phyloP scores from a whole-genome alignment of 768 basidiomycete species.

The Amanita phalloides region DNA sequence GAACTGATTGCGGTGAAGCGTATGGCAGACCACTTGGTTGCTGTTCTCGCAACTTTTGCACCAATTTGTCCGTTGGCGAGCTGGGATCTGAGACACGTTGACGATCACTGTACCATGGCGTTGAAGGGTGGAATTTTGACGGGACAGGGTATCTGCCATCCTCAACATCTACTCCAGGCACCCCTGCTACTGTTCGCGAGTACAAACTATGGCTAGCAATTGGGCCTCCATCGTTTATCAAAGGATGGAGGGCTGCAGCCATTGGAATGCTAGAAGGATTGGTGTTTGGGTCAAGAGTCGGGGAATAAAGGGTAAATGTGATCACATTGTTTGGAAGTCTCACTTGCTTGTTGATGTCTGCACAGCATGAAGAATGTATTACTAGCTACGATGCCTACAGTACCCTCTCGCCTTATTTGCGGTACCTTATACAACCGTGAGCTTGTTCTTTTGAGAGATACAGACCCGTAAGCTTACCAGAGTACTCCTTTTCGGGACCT shows the following conservation, averaged over 20 bases:
- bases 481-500: constrained; percentile 76
- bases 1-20: constrained; percentile 30
- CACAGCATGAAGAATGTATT: neutral
- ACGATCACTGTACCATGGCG: neutral
- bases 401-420: constrained; percentile 28
- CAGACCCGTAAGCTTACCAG: constrained; percentile 43
- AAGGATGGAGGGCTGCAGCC: constrained; percentile 39
- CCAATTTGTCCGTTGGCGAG: constrained; percentile 7
- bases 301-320: neutral
- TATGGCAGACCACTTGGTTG: constrained; percentile 31
- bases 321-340: neutral
- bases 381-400: neutral
- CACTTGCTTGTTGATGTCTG: neutral
- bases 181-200: constrained; percentile 31
- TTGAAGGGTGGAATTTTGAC: constrained; percentile 16
- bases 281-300: neutral
- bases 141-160: constrained; percentile 44
- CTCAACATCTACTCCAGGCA: constrained; percentile 51
- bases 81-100: neutral
- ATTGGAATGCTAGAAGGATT: constrained; percentile 21
- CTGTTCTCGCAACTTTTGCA: constrained; percentile 24
- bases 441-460: neutral
- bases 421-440: constrained; percentile 31
- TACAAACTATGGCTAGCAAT: constrained; percentile 29
- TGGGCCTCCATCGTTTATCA: constrained; percentile 27